Evolutionary conservation across 768 basidiomycete species (phyloP).

Genomic region (Favolaschia claudopus): DNA sequence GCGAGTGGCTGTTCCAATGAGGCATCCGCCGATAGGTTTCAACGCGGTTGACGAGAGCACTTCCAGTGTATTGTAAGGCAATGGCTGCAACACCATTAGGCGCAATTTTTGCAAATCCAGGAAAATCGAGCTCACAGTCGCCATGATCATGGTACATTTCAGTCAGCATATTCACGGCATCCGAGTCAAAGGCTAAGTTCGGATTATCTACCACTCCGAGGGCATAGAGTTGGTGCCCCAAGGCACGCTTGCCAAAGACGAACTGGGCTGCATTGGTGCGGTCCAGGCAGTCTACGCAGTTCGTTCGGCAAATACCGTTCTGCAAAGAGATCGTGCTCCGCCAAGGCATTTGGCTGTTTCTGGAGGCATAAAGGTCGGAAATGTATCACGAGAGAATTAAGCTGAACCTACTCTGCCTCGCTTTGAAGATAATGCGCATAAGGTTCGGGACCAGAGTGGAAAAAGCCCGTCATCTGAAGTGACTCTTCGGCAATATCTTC

Average conservation of each 20-base stretch:
- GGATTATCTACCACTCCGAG: conserved; percentile 89
- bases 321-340: conserved; percentile 80
- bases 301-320: conserved; percentile 91
- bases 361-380: neutral
- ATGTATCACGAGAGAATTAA: conserved; percentile 17
- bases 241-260: conserved; percentile 92
- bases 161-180: conserved; percentile 95
- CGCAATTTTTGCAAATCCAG: neutral
- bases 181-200: conserved; percentile 89
- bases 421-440: conserved; percentile 71
- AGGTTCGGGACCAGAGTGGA: conserved; percentile 92
- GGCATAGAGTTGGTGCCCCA: conserved; percentile 95
- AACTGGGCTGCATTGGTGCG: conserved; percentile 97
- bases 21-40: conserved; percentile 96
- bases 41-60: conserved; percentile 93
- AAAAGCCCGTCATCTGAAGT: conserved; percentile 91
- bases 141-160: conserved; percentile 99
- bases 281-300: conserved; percentile 97
- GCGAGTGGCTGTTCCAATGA: conserved; percentile 96
- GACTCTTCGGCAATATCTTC: conserved; percentile 96
- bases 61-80: conserved; percentile 96
- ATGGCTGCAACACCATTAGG: conserved; percentile 61
- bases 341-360: conserved; percentile 52
- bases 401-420: conserved; percentile 46
- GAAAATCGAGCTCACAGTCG: conserved; percentile 68